These are phyloP conservation scores for Rhynchosporium agropyri DNA, from an alignment of 2,329 filamentous ascomycete species.

Conservation along the genomic window DNA sequence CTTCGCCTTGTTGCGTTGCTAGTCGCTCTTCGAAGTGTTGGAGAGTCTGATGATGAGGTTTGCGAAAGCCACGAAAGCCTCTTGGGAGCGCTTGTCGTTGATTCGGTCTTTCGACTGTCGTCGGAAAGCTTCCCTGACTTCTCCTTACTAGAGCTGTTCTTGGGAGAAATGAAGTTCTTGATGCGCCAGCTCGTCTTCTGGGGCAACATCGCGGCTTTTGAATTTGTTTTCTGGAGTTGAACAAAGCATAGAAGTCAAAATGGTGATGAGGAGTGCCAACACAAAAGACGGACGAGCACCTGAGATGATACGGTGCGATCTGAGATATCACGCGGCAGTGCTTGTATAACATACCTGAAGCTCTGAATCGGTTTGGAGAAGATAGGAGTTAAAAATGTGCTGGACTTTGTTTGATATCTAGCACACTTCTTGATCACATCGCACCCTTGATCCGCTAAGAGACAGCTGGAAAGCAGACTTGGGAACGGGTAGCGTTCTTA, in stretches of 20 bases:
- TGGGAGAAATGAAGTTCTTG: conserved; percentile 34
- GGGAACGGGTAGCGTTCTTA: conserved; percentile 18
- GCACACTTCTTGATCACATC: conserved; percentile 19
- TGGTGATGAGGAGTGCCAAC: conserved; percentile 6
- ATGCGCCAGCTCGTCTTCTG: conserved; percentile 33
- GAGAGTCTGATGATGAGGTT: conserved; percentile 19
- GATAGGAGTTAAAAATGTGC: conserved; percentile 13
- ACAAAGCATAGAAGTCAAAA: background rate
- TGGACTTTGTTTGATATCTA: conserved; percentile 4
- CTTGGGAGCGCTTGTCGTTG: conserved; percentile 20
- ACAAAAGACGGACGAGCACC: conserved; percentile 9
- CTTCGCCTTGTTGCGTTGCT: conserved; percentile 25
- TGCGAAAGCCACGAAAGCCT: conserved; percentile 32
- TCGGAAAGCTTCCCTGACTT: conserved; percentile 16
- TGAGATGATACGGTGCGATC: conserved; percentile 12
- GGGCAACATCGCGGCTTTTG: conserved; percentile 28
- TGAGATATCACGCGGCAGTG: conserved; percentile 20
- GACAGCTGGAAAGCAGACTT: conserved; percentile 11
- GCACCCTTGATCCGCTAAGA: conserved; percentile 9
- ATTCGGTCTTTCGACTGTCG: conserved; percentile 16
- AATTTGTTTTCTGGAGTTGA: background rate
- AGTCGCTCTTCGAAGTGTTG: conserved; percentile 22
- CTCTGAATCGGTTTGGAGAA: conserved; percentile 11
- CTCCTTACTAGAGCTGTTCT: conserved; percentile 21
- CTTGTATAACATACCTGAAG: conserved; percentile 28